Evolutionary conservation across 305 asterid genomes (phyloP).

Genomic region (Plantago lanceolata): DNA sequence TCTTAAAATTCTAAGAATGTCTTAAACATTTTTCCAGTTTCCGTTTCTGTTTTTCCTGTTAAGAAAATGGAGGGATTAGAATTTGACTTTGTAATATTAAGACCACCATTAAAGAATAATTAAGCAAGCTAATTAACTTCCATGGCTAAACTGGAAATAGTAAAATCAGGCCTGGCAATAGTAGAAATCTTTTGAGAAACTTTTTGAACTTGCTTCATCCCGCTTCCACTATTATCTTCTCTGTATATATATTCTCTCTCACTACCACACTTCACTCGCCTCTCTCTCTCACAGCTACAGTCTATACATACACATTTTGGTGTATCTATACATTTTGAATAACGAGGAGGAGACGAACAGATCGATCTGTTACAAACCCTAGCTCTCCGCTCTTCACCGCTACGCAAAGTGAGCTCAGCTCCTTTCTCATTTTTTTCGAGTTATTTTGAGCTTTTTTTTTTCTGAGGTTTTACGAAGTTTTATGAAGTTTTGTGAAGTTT

Average conservation of each 20-base stretch:
- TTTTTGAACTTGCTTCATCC: constrained; percentile 32
- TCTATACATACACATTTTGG: neutral
- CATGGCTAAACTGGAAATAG: constrained; percentile 2
- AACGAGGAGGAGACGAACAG: neutral
- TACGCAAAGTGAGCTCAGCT: constrained; percentile 37
- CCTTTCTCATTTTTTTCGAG: constrained; percentile 3
- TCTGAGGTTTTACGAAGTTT: neutral
- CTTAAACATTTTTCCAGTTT: neutral
- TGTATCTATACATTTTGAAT: constrained; percentile 22
- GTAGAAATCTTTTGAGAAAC: neutral
- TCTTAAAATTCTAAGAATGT: no score
- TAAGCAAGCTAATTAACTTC: neutral
- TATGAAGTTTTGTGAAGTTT: constrained; percentile 3
- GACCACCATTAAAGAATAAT: neutral
- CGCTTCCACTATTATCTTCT: constrained; percentile 28
- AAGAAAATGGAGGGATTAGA: neutral
- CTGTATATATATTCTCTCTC: constrained; percentile 15
- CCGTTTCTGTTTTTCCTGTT: constrained; percentile 8
- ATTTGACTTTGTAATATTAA: constrained; percentile 9
- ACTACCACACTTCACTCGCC: constrained; percentile 12
- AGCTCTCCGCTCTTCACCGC: constrained; percentile 19
- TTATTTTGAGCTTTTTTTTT: constrained; percentile 14
- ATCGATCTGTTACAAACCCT: constrained; percentile 25
- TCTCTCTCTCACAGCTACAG: neutral
- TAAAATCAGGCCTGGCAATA: constrained; percentile 12